Evolutionary conservation across 2,329 filamentous ascomycete genomes (phyloP).

Genomic region (Tolypocladium endophyticum): DNA sequence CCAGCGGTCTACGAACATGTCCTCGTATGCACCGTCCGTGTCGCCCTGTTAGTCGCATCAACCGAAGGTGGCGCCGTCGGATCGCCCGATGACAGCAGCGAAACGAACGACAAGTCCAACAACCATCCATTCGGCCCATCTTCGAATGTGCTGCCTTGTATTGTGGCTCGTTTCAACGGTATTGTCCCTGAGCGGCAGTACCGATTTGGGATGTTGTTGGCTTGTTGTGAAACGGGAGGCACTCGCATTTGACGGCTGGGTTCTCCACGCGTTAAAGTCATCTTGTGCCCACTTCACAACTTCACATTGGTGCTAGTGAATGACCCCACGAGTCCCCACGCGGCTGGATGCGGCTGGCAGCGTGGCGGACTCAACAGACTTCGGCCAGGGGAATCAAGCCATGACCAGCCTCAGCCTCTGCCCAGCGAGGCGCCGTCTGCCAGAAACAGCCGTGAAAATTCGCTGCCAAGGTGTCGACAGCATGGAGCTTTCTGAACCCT

Average conservation of each 20-base stretch:
- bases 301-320: not conserved
- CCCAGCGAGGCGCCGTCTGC: too few species aligned
- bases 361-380: not conserved
- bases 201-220: not conserved
- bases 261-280: not conserved
- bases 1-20: not conserved
- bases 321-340: not conserved
- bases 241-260: not conserved
- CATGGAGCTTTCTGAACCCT: too few species aligned
- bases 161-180: not conserved
- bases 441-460: too few species aligned
- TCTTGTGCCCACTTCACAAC: not conserved
- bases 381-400: not conserved
- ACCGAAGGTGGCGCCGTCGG: not conserved
- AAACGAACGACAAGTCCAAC: not conserved
- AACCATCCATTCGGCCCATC: not conserved
- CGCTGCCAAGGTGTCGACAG: not conserved
- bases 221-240: not conserved
- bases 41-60: not conserved
- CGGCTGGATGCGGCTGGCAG: not conserved
- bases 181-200: not conserved
- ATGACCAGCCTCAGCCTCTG: not conserved
- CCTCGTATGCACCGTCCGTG: not conserved
- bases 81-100: not conserved
- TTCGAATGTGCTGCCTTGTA: not conserved